Percentiles rank a stretch among this genome's conserved stretches.
Evolutionary conservation across 257 asterid genomes (phyloP).

Genomic region (Fraxinus excelsior): DNA sequence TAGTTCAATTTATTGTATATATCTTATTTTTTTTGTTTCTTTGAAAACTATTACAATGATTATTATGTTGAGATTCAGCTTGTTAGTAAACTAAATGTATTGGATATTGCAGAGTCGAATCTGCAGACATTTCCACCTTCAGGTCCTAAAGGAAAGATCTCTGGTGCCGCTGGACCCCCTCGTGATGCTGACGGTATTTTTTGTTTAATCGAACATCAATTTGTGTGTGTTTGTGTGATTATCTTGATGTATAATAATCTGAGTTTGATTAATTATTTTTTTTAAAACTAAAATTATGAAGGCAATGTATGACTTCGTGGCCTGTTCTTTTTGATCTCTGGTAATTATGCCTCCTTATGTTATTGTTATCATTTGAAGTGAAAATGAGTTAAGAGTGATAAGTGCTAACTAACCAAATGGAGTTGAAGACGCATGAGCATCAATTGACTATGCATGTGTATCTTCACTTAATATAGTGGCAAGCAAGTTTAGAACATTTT

Average conservation of each 20-base stretch:
- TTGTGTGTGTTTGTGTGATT: neutral
- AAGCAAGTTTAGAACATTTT: neutral
- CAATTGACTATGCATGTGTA: neutral
- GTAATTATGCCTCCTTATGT: neutral
- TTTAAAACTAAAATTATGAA: neutral
- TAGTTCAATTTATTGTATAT: neutral
- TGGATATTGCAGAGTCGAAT: constrained; percentile 65
- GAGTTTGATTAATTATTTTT: constrained; percentile 9
- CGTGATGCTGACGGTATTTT: constrained; percentile 93
- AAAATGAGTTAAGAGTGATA: neutral
- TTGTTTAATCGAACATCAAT: neutral
- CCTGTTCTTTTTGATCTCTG: neutral
- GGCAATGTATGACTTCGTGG: neutral
- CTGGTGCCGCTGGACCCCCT: constrained; percentile 83
- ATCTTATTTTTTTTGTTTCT: neutral
- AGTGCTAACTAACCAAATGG: neutral
- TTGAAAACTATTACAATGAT: neutral
- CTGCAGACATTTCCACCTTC: constrained; percentile 95
- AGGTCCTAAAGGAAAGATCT: constrained; percentile 81
- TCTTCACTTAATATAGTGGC: neutral
- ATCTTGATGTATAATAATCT: neutral
- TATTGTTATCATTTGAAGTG: neutral
- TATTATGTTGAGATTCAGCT: neutral
- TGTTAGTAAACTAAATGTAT: constrained; percentile 8
- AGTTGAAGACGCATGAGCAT: neutral